Base-by-base conservation (phyloP, 2,329 filamentous ascomycete species). In the Neonectria faginata region DNA sequence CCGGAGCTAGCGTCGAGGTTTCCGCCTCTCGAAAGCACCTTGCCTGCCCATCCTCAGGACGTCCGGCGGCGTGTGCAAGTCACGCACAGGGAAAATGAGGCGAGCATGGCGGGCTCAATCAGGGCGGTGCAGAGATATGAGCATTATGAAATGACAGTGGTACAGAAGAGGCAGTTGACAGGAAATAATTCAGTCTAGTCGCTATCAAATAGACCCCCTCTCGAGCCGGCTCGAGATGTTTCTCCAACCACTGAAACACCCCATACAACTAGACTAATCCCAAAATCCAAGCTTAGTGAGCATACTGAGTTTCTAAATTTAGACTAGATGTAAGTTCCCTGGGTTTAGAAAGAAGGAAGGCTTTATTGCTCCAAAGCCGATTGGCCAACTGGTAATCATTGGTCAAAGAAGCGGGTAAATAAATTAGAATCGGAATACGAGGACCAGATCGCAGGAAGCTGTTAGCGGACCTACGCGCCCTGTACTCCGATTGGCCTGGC, bases 191-290 rank as follows among this genome's bases (percentile, higher is more conserved):
- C 16, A 44, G 41, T 20, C 16, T 44, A 44, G 16, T 44, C 16
- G 16, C 41, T 44, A 44, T 20, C 16, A 44, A 44, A 44, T 44
- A 44, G 41, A 44, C 41, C n/a, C n/a, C n/a, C n/a, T 44, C 41
- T 44, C 16, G 16, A 44, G 41, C 41, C 16, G 16, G 41, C 41
- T 44, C 16, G 16, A 44, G 41, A 44, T n/a, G 41, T 44, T 44
- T 18, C n/a, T n/a, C 5, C 5, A 44, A 44, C 16, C 16, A 44
- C 16, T 44, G 16, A 44, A 44, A 18, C n/a, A n/a, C n/a, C n/a
- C n/a, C n/a, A n/a, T 18, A 44, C 16, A 44, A 18, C 41, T 10
- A 18, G 41, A n/a, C 41, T 44, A 44, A 9, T 44, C 41, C 41
- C 5, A 7, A 18, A 44, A 44, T 44, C 5, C 16, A 44, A 44